Evolutionary conservation across 495 filamentous ascomycete species (phyloP).

Genomic region (Penicillium egyptiacum): DNA sequence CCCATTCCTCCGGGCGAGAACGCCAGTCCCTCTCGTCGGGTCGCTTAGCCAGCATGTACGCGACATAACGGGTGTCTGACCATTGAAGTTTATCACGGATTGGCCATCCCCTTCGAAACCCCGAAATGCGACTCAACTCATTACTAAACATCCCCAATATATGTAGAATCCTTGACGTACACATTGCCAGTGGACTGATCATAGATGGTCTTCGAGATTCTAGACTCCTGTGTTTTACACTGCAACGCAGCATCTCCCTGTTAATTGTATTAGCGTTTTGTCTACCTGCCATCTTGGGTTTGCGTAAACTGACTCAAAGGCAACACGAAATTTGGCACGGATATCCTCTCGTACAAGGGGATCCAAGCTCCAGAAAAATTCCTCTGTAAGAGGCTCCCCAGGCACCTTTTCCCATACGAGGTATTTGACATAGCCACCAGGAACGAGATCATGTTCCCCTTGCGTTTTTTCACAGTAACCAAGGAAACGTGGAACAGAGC

Average conservation of each 20-base stretch:
- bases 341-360: conserved; percentile 9
- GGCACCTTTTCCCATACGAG: conserved; percentile 25
- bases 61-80: conserved; percentile 18
- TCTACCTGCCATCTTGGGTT: conserved; percentile 4
- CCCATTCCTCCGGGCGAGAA: conserved; percentile 11
- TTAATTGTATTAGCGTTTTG: conserved; percentile 11
- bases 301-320: conserved; percentile 18
- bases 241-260: conserved; percentile 16
- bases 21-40: conserved; percentile 10
- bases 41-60: conserved; percentile 16
- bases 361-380: conserved; percentile 25
- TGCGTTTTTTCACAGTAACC: conserved; percentile 18
- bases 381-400: conserved; percentile 18
- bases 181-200: conserved; percentile 19
- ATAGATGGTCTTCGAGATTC: conserved; percentile 24
- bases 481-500: conserved; percentile 16
- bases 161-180: conserved; percentile 13
- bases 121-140: conserved; percentile 20
- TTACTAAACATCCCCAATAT: conserved; percentile 15
- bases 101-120: conserved; percentile 21
- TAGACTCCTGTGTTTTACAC: conserved; percentile 6
- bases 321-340: conserved; percentile 16
- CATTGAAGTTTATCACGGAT: conserved; percentile 16
- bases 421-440: conserved; percentile 19
- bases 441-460: conserved; percentile 16